Percentiles rank a stretch among this genome's conserved stretches.
These are phyloP conservation scores for Eremothecium gossypii DNA, from an alignment of 1,139 yeast species.

Conservation along the genomic window DNA sequence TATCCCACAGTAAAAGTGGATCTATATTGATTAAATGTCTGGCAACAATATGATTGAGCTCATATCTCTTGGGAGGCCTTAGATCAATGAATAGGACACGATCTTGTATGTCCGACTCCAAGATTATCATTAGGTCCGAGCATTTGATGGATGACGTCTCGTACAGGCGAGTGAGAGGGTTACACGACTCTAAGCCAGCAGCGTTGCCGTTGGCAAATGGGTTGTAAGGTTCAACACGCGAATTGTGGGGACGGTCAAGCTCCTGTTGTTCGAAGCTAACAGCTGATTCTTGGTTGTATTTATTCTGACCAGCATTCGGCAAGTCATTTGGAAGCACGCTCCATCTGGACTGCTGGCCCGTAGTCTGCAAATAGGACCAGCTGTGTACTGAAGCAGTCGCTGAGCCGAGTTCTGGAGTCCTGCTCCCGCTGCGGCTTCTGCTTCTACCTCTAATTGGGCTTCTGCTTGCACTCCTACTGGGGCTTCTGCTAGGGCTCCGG, in stretches of 20 bases:
- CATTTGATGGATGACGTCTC: conserved; percentile 16
- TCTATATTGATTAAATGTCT: conserved; percentile 49
- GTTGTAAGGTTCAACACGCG: conserved; percentile 32
- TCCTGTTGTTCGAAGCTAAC: too few relatives aligned
- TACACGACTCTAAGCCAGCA: not conserved
- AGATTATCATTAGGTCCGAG: conserved; percentile 5
- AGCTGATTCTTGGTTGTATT: too few relatives aligned
- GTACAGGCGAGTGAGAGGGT: not conserved
- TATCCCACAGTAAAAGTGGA: conserved; percentile 37
- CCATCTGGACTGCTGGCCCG: too few relatives aligned
- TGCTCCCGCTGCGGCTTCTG: too few relatives aligned
- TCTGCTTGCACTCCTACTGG: too few relatives aligned
- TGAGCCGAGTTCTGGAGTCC: too few relatives aligned
- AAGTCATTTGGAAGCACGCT: too few relatives aligned
- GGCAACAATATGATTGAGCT: conserved; percentile 44
- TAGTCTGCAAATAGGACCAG: too few relatives aligned
- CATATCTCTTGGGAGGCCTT: conserved; percentile 41
- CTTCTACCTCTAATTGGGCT: too few relatives aligned
- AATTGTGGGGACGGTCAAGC: conserved; percentile 13
- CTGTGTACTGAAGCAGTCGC: too few relatives aligned
- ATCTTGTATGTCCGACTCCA: conserved; percentile 9
- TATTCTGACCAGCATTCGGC: too few relatives aligned
- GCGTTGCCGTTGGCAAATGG: conserved; percentile 11
- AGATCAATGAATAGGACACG: conserved; percentile 45
- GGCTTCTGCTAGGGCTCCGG: too few relatives aligned